Conservation (phyloP, 768 basidiomycete genomes). For the Hypholoma fasciculare region DNA sequence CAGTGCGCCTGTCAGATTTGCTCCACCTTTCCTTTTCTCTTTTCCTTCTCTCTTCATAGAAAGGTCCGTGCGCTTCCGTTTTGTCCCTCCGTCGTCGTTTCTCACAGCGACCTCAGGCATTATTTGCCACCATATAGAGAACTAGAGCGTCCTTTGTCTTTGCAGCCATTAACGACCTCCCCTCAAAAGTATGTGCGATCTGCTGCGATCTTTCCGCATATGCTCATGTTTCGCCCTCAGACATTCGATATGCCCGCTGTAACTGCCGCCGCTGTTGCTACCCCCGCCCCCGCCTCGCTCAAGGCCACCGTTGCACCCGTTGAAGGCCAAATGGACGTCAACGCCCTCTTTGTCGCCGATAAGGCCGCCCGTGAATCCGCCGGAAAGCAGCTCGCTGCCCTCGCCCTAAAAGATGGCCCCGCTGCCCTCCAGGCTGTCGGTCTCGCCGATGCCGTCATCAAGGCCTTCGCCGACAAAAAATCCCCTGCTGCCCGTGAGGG, state of each 20-base stretch:
- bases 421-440: slow-evolving; percentile 67
- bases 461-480: slow-evolving; percentile 95
- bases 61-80: slow-evolving; percentile 28
- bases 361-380: slow-evolving; percentile 78
- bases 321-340: slow-evolving; percentile 66
- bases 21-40: slow-evolving; percentile 34
- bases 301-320: slow-evolving; percentile 57
- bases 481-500: slow-evolving; percentile 89
- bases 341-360: slow-evolving; percentile 82
- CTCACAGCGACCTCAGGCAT: slow-evolving; percentile 26
- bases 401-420: slow-evolving; percentile 84
- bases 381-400: slow-evolving; percentile 65
- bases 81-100: slow-evolving; percentile 7
- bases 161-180: slow-evolving; percentile 45
- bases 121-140: slow-evolving; percentile 38
- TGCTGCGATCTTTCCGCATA: background rate
- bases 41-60: slow-evolving; percentile 36
- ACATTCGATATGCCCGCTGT: slow-evolving; percentile 79
- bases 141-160: slow-evolving; percentile 70
- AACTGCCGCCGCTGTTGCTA: slow-evolving; percentile 60
- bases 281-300: slow-evolving; percentile 67
- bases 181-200: slow-evolving; percentile 38
- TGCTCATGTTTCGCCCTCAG: slow-evolving; percentile 28
- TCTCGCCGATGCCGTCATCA: slow-evolving; percentile 73
- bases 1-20: slow-evolving; percentile 22